Base-by-base conservation (phyloP, 2,329 filamentous ascomycete species). In the Clarireedia sp. region DNA sequence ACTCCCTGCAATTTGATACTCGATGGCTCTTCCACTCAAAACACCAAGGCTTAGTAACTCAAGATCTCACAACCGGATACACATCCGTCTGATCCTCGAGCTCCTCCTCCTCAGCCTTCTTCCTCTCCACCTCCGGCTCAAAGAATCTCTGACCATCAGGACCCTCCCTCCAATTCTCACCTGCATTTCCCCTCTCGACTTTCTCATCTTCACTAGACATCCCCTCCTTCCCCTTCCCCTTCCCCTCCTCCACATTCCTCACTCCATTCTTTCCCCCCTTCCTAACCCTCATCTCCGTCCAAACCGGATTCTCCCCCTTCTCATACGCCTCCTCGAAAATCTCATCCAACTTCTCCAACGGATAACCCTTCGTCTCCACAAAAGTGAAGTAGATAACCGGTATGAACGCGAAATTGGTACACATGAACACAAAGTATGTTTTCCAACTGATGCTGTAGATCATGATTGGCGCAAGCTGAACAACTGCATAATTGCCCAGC, bases 401-500 rank as follows among this genome's bases (percentile, higher is more conserved):
- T 8, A 49, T 24, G 37, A 54, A 54, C 19, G 51, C 51, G 21
- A 54, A 36, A 8, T 54, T 54, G 44, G 48, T 9, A 40, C 51
- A 44, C 38, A 51, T 63, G 53, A 66, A 69, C 3, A 70, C 62
- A 38, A 70, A 66, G 51, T 70, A 70, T 48, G 70, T 70, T 9
- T 62, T 60, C 59, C 59, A 62, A 7, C 59, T 56, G 19, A 56
- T 57, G 43, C 36, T 56, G 10, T 53, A 56, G 40, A 75, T 70
- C 2, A 75, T 74, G 37, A 66, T 67, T 3, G 70, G 69, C 1
- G 77, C 79, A 16, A 71, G 69, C 26, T 77, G 71, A 0, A 82
- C 80, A 48, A 86, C 78, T 8, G 84, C 77, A 57, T 87, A 83
- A 66, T 85, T 85, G 68, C 83, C 83, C 50, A 82, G 78, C 65